Evolutionary conservation across 768 basidiomycete genomes (phyloP).

Genomic region (Candolleomyces aberdarensis): DNA sequence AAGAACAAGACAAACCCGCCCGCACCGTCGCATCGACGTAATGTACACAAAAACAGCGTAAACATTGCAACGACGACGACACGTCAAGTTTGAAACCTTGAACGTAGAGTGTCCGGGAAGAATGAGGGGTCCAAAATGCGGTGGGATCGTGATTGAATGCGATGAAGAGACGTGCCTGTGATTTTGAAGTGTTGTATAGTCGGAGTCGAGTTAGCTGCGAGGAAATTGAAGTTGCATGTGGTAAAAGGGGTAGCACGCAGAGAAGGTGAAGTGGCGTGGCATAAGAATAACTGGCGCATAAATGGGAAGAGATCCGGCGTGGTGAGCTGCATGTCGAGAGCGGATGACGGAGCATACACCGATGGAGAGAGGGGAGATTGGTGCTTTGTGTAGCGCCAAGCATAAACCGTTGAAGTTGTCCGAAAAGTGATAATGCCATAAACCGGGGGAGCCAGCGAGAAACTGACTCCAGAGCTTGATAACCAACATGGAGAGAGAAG

Average conservation of each 20-base stretch:
- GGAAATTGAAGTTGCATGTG: background rate
- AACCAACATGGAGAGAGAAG: background rate
- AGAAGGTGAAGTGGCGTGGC: background rate
- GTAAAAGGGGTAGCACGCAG: background rate
- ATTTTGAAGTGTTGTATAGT: background rate
- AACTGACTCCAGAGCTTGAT: background rate
- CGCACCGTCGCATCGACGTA: background rate
- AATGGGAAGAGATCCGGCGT: background rate
- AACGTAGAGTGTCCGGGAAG: background rate
- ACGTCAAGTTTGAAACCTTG: background rate
- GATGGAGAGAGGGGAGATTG: background rate
- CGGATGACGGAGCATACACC: background rate
- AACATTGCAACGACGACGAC: background rate
- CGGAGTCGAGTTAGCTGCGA: background rate
- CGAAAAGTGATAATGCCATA: slow-evolving; percentile 1
- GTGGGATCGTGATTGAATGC: background rate
- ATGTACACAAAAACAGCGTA: background rate
- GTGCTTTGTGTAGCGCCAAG: background rate
- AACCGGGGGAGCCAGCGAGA: background rate
- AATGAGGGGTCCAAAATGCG: background rate
- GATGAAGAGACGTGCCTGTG: background rate
- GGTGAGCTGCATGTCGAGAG: background rate
- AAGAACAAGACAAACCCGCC: slow-evolving; percentile 1
- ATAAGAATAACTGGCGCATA: background rate
- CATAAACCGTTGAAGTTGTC: slow-evolving; percentile 4